Percentiles rank a stretch among this genome's conserved stretches.
Conservation (phyloP, 148 eudicot species). For the Fagopyrum homotropicum region DNA sequence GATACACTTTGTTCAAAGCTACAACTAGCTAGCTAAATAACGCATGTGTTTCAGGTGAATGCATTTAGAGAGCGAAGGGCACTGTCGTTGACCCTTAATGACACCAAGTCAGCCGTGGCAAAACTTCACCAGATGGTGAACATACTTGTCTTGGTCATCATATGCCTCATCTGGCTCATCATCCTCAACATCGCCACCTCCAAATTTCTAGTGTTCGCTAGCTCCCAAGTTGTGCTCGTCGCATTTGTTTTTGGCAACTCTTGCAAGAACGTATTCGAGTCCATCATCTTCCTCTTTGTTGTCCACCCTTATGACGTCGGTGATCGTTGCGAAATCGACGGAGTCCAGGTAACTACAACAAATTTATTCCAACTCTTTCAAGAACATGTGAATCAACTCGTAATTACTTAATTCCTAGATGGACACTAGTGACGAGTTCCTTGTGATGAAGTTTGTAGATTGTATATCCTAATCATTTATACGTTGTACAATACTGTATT, state of each 20-base stretch:
- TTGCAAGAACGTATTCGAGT: slow-evolving; percentile 68
- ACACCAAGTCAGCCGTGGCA: slow-evolving; percentile 81
- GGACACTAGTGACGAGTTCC: too few relatives aligned
- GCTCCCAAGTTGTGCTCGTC: slow-evolving; percentile 71
- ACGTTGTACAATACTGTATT: not conserved
- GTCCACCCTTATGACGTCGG: slow-evolving; percentile 84
- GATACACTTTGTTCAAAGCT: too few relatives aligned
- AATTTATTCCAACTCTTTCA: too few relatives aligned
- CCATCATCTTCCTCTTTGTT: slow-evolving; percentile 69
- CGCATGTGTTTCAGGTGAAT: slow-evolving; percentile 37
- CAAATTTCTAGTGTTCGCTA: slow-evolving; percentile 39
- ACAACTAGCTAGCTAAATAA: not conserved
- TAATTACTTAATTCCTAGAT: too few relatives aligned
- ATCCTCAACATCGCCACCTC: slow-evolving; percentile 43
- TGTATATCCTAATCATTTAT: too few relatives aligned
- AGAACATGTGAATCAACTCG: too few relatives aligned
- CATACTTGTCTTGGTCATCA: slow-evolving; percentile 41
- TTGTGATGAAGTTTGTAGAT: too few relatives aligned
- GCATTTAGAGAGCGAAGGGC: slow-evolving; percentile 78
- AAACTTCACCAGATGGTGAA: slow-evolving; percentile 75
- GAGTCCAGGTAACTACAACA: slow-evolving; percentile 48
- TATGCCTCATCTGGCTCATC: slow-evolving; percentile 27
- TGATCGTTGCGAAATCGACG: slow-evolving; percentile 78
- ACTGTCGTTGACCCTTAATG: slow-evolving; percentile 67
- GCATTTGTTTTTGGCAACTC: slow-evolving; percentile 78